Conservation (phyloP, 2,329 filamentous ascomycete species). For the Sporothrix pseudoabietina region DNA sequence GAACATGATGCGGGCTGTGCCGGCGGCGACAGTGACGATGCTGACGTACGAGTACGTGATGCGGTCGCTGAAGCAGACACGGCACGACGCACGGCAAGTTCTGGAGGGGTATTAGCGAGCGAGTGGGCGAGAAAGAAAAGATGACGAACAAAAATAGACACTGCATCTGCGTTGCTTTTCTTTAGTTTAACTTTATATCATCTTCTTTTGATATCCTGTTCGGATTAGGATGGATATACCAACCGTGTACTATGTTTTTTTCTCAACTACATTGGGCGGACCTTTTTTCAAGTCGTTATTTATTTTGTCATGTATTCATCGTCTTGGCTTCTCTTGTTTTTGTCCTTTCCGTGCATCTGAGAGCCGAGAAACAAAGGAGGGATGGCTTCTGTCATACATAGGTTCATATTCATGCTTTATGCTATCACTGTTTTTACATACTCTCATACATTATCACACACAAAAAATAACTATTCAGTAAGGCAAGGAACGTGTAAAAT, state of each 20-base stretch:
- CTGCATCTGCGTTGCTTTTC: not conserved
- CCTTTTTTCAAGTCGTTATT: not conserved
- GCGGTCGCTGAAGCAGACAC: constrained; percentile 53
- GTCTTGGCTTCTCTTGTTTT: not conserved
- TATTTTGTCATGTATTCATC: not conserved
- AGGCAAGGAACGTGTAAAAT: not conserved
- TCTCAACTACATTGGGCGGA: not conserved
- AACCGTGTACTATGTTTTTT: not conserved
- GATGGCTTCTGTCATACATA: not conserved
- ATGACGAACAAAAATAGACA: constrained; percentile 6
- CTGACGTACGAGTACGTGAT: constrained; percentile 86
- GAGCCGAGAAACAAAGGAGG: constrained; percentile 7
- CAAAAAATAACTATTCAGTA: not conserved
- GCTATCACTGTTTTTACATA: not conserved
- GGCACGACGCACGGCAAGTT: constrained; percentile 46
- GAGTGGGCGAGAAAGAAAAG: no score
- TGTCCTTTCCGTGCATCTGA: not conserved
- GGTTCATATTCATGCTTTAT: not conserved
- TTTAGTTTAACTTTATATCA: not conserved
- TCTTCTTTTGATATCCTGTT: constrained; percentile 8
- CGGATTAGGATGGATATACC: not conserved
- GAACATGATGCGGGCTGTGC: constrained; percentile 94
- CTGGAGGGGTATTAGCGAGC: constrained; percentile 30
- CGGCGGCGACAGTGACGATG: constrained; percentile 95
- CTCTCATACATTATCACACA: not conserved